phyloP scores from a whole-genome alignment of 2,329 filamentous ascomycete species.

The Simplicillium sp. region DNA sequence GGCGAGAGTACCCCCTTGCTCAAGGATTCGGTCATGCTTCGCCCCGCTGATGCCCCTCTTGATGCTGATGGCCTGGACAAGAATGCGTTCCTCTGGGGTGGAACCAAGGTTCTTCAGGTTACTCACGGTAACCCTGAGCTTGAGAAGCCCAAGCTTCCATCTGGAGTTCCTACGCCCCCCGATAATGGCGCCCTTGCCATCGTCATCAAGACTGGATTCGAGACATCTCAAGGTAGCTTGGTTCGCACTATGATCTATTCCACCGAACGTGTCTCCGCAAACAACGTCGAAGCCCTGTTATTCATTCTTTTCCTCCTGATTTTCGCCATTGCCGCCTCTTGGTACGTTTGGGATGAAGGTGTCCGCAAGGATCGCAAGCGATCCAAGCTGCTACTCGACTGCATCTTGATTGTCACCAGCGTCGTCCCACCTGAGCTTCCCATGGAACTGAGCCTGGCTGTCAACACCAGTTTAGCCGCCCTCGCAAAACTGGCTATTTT shows the following conservation, averaged over 20 bases:
- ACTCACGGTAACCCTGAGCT: constrained; percentile 77
- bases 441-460: constrained; percentile 94
- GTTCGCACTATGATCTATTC: constrained; percentile 99
- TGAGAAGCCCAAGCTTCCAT: constrained; percentile 59
- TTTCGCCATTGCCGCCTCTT: constrained; percentile 93
- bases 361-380: constrained; percentile 90
- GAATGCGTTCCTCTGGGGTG: constrained; percentile 91
- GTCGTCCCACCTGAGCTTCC: constrained; percentile 97
- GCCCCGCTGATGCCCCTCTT: constrained; percentile 68
- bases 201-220: constrained; percentile 95
- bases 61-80: constrained; percentile 92
- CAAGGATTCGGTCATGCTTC: constrained; percentile 90
- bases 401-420: constrained; percentile 93
- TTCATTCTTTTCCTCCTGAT: constrained; percentile 96
- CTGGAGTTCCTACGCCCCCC: constrained; percentile 73
- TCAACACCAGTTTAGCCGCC: constrained; percentile 93
- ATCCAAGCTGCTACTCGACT: constrained; percentile 94
- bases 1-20: constrained; percentile 94
- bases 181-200: constrained; percentile 92
- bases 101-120: constrained; percentile 93
- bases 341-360: constrained; percentile 98
- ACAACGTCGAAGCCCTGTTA: constrained; percentile 89
- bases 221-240: constrained; percentile 94
- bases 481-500: constrained; percentile 95
- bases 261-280: constrained; percentile 96